These are phyloP conservation scores for Hordeum pubiflorum DNA, from an alignment of 202 grass and related monocot genomes.

Conservation along the genomic window DNA sequence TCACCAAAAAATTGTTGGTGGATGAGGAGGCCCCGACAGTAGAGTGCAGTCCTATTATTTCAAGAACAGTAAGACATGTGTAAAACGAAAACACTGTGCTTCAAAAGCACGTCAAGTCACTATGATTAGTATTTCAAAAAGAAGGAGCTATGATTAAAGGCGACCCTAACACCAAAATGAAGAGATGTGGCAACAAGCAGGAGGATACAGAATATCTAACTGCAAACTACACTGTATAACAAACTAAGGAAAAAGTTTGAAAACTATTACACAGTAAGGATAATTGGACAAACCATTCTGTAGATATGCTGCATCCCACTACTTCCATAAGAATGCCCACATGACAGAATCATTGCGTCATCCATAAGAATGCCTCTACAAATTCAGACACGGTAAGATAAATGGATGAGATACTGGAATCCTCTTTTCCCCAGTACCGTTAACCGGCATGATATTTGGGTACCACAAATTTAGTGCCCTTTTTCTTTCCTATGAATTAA, in stretches of 20 bases:
- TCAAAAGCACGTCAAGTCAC: neutral
- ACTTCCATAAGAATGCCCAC: conserved; percentile 77
- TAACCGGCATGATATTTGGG: neutral
- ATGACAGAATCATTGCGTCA: conserved; percentile 74
- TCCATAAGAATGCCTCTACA: conserved; percentile 73
- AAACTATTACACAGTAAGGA: neutral
- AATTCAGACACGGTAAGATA: conserved; percentile 8
- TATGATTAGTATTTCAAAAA: too few species aligned
- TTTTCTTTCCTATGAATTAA: neutral
- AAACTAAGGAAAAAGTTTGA: neutral
- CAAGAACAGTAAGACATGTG: neutral
- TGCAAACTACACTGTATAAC: neutral
- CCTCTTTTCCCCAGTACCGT: too few species aligned
- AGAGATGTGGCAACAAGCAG: neutral
- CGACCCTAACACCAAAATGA: neutral
- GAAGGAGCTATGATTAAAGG: neutral
- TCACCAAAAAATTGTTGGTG: neutral
- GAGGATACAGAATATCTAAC: neutral
- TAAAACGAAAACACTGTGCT: neutral
- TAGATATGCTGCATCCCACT: conserved; percentile 70
- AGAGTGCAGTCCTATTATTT: neutral
- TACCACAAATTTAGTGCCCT: neutral
- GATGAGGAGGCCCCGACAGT: neutral
- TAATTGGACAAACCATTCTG: conserved; percentile 54
- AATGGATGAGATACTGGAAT: neutral